phyloP scores from a whole-genome alignment of 23 red algal genomes.

The Porphyridium purpureum region DNA sequence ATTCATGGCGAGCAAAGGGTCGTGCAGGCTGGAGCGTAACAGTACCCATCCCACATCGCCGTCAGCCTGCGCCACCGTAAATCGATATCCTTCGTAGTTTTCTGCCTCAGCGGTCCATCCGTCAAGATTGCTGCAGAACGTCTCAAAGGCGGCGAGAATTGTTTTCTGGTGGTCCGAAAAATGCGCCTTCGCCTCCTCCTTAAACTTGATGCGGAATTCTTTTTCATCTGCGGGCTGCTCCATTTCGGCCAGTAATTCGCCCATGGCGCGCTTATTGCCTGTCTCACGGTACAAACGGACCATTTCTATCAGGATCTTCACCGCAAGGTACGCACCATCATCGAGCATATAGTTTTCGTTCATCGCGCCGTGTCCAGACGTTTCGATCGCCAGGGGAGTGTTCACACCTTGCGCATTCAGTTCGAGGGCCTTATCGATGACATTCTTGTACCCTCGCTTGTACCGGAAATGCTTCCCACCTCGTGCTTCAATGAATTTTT shows the following conservation, averaged over 20 bases:
- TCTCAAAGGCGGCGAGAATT: constrained; percentile 48
- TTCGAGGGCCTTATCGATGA: constrained; percentile 82
- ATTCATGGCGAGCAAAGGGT: constrained; percentile 77
- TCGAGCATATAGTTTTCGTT: constrained; percentile 89
- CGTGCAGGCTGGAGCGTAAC: constrained; percentile 60
- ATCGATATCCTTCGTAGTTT: constrained; percentile 78
- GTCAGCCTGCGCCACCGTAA: constrained; percentile 54
- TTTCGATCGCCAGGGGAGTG: constrained; percentile 62
- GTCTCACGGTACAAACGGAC: constrained; percentile 19
- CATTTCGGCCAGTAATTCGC: constrained; percentile 31
- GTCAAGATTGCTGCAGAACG: constrained; percentile 11
- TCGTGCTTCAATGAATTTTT: constrained; percentile 39
- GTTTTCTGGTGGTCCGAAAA: constrained; percentile 16
- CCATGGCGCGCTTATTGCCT: constrained; percentile 37
- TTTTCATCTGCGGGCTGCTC: constrained; percentile 35
- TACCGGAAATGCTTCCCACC: constrained; percentile 76
- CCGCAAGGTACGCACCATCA: constrained; percentile 85
- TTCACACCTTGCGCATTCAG: constrained; percentile 36
- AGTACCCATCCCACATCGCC: constrained; percentile 69
- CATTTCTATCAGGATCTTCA: constrained; percentile 84
- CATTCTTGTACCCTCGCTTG: constrained; percentile 85
- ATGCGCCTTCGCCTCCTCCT: constrained; percentile 8
- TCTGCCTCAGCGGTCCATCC: constrained; percentile 43
- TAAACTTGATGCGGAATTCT: constrained; percentile 55
- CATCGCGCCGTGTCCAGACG: constrained; percentile 87